Percentiles rank a stretch among this genome's conserved stretches.
Evolutionary conservation across 345 rosid genomes (phyloP).

Genomic region (Hypericum perforatum): DNA sequence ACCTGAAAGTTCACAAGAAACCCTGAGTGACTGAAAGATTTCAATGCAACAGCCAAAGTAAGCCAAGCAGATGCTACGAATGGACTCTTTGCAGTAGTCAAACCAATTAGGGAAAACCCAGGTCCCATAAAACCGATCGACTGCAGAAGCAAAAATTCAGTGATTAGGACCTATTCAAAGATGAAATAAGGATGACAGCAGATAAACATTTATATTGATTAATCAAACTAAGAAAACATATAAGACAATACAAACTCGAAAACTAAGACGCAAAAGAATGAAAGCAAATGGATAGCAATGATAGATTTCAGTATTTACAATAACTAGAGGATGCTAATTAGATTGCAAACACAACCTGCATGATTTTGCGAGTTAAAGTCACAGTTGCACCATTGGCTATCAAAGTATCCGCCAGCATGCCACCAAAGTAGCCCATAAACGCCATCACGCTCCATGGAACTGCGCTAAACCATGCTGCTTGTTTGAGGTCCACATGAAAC

Average conservation of each 20-base stretch:
- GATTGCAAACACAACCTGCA: slow-evolving; percentile 49
- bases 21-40: slow-evolving; percentile 92
- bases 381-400: slow-evolving; percentile 63
- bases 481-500: slow-evolving; percentile 83
- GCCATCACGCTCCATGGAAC: slow-evolving; percentile 96
- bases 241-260: no score
- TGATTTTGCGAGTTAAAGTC: slow-evolving; percentile 75
- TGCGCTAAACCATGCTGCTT: slow-evolving; percentile 97
- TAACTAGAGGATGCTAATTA: background rate
- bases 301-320: no score
- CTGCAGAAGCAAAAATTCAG: slow-evolving; percentile 26
- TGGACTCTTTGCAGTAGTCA: slow-evolving; percentile 66
- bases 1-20: slow-evolving; percentile 97
- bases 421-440: slow-evolving; percentile 72
- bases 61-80: slow-evolving; percentile 85
- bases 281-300: no score
- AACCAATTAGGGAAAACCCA: slow-evolving; percentile 66
- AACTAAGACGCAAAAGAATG: no score
- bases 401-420: slow-evolving; percentile 67
- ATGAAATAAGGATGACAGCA: no score
- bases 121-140: slow-evolving; percentile 86
- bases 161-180: no score
- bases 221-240: no score
- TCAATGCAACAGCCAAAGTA: slow-evolving; percentile 76
- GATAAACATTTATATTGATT: no score